Base-by-base conservation (phyloP, 2,329 filamentous ascomycete genomes). In the Gnomoniopsis sp. region DNA sequence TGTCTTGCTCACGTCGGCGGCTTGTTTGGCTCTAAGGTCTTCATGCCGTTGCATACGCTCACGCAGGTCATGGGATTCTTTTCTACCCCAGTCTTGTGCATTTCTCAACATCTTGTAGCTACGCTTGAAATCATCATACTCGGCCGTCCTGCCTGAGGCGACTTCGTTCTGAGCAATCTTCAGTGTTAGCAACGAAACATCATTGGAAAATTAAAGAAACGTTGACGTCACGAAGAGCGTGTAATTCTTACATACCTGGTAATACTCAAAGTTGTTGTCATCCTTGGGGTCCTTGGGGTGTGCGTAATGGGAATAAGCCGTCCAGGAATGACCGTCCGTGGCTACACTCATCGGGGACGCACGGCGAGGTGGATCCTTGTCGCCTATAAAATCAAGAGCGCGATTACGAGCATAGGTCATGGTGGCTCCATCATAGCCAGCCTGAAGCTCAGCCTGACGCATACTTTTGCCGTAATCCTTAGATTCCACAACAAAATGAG, bases 401-500 rank as follows among this genome's bases (percentile, higher is more conserved):
- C 64, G 49, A 22, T 65, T 70, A 19, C 69, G 62, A 6, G 64
- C 65, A 22, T 68, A 66, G 15, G 69, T 68, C 3, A 71, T 61
- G 0, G 68, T 64, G 2, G 68, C 67, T 7, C 69, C 69, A 43
- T 66, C 61, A 43, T 69, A 67, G 1, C 62, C 58, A 51, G 64
- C 62, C 53, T 65, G 63, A 12, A 65, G 17, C 47, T 33, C 59
- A 11, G 65, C 67, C 38, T 58, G 6, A 17, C 52, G 34, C 60
- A 65, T 58, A 48, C 64, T 34, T 7, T 60, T 57, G 6, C 53
- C 55, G 6, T 19, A 47, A 3, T 50, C 57, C 43, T 66, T 66
- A 38, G 61, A 67, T 33, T 71, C 68, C 3, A 67, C 69, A 7
- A 66, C 65, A 1, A 71, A 2, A 30, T 70, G 70, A 3, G 70